phyloP scores from a whole-genome alignment of 208 protist species.

The Wallacemonas sp. region DNA sequence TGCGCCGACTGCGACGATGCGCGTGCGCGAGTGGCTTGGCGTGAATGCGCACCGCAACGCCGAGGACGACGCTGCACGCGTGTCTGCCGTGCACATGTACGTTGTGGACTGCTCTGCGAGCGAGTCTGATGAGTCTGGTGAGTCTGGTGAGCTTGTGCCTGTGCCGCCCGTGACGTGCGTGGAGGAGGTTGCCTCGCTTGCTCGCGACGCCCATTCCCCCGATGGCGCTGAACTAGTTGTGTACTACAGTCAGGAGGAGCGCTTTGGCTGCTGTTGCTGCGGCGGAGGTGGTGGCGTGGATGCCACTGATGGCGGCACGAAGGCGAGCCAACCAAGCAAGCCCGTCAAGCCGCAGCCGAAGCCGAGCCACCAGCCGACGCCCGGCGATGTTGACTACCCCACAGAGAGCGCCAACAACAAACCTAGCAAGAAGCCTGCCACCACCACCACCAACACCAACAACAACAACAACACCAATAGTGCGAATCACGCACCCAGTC shows the following conservation, averaged over 20 bases:
- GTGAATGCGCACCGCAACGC: not conserved
- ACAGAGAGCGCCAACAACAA: too few relatives aligned
- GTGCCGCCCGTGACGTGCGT: conserved; percentile 1
- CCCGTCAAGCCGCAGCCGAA: not conserved
- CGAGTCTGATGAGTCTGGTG: too few relatives aligned
- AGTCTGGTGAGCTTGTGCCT: not conserved
- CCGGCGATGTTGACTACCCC: too few relatives aligned
- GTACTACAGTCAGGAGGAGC: conserved; percentile 13
- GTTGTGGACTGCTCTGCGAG: conserved; percentile 8
- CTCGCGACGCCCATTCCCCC: not conserved
- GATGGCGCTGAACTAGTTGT: not conserved
- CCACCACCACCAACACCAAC: too few relatives aligned
- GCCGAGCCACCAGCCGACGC: too few relatives aligned
- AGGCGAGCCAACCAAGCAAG: not conserved
- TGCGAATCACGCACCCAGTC: not conserved
- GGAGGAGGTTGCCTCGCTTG: conserved; percentile 2
- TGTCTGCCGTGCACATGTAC: conserved; percentile 14
- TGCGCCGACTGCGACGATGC: conserved; percentile 6
- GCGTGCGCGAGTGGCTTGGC: conserved; percentile 4
- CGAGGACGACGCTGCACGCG: not conserved
- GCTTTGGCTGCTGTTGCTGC: conserved; percentile 15
- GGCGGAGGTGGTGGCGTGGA: conserved; percentile 20
- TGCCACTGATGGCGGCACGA: not conserved
- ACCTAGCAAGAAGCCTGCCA: too few relatives aligned
- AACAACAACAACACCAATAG: too few relatives aligned